Base-by-base conservation (phyloP, 2,329 filamentous ascomycete species). In the Dryadomyces quercus-mongolicae region DNA sequence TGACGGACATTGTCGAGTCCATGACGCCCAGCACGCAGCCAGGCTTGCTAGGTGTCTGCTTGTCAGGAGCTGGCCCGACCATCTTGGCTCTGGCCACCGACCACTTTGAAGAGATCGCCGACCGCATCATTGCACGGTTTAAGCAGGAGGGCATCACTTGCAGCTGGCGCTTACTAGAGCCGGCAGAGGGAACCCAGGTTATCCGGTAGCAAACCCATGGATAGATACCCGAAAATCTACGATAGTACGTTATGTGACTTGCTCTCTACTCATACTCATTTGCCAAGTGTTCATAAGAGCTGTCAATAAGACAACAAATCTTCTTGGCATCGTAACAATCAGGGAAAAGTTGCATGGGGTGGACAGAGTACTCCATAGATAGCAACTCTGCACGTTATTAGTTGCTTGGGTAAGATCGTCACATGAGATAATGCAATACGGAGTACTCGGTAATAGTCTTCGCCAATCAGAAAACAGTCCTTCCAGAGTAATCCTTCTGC, bases 51-150 rank as follows among this genome's bases (percentile, higher is more conserved):
- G 93, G 93, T 44, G 94, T 97, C 58, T 98, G 93, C 68, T 76
- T 98, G 25, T 96, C 91, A 0, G 93, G 93, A 20, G 93, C 93
- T 8, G 93, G 93, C 0, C 93, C 93, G 21, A 97, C 92, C 31
- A 96, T 98, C 59, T 75, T 98, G 47, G 93, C 92, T 3, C 77
- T 98, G 44, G 93, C 93, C 2, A 96, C 92, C 2, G 78, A 84
- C 61, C 88, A 95, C 71, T 97, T 96, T 66, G 85, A 90, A 57
- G 76, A 81, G 56, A 97, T 98, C 62, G 92, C 93, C 3, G 72
- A 82, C 51, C 81, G 82, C 64, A 89, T 95, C 62, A 82, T 95
- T 57, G 71, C 74, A 38, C 80, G 82, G 63, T 91, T 97, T 71
- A 78, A 80, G 62, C 70, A 78, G 63, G 79, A 89, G 68, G 74